phyloP scores from a whole-genome alignment of 106 monocot species.

The Dioscorea zingiberensis region DNA sequence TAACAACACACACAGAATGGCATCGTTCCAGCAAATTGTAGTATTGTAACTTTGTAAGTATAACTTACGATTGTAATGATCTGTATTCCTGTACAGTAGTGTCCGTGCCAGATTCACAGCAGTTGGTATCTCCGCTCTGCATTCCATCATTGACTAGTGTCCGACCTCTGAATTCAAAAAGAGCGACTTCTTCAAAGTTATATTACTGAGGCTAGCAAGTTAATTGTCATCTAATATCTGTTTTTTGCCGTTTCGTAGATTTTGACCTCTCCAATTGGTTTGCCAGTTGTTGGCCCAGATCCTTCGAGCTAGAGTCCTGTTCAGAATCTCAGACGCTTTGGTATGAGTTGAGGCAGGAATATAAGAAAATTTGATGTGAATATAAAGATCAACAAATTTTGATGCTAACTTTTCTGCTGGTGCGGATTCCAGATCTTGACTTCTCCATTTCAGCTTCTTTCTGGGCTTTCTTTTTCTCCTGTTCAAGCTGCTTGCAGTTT shows the following conservation, averaged over 20 bases:
- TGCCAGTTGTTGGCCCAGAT: conserved; percentile 18
- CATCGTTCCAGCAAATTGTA: background rate
- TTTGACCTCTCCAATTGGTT: conserved; percentile 18
- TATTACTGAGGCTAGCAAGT: background rate
- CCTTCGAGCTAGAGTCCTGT: conserved; percentile 19
- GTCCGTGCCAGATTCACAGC: conserved; percentile 5
- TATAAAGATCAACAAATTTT: background rate
- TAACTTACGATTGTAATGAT: background rate
- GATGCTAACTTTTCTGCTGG: conserved; percentile 18
- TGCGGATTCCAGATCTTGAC: conserved; percentile 21
- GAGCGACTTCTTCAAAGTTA: too few species aligned
- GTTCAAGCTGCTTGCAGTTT: conserved; percentile 65
- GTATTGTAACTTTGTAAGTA: background rate
- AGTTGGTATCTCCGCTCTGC: background rate
- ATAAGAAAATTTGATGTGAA: background rate
- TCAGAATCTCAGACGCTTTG: background rate
- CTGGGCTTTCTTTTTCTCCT: conserved; percentile 58
- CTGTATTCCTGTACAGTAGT: background rate
- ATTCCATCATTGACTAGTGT: background rate
- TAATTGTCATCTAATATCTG: conserved; percentile 21
- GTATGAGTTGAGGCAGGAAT: background rate
- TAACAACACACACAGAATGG: conserved; percentile 3
- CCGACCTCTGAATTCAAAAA: background rate
- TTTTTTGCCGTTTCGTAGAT: conserved; percentile 19
- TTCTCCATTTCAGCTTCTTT: conserved; percentile 50